Evolutionary conservation across 192 early-diverging fungal genomes (phyloP).

Genomic region (Coemansia sp.): DNA sequence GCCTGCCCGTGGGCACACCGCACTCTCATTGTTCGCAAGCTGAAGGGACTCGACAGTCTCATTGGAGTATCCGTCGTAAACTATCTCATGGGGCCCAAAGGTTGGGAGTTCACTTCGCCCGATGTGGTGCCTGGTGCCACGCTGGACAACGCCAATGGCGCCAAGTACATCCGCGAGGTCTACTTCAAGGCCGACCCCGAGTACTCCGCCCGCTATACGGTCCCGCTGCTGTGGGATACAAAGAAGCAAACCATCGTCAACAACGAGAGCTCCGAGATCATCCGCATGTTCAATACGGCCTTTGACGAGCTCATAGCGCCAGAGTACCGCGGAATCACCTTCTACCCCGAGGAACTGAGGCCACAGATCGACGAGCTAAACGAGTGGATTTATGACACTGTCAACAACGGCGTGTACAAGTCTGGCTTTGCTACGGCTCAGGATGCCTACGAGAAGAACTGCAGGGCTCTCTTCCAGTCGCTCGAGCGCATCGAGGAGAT

Average conservation of each 20-base stretch:
- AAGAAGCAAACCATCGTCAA: conserved; percentile 88
- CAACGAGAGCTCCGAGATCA: conserved; percentile 97
- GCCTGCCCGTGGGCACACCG: conserved; percentile 85
- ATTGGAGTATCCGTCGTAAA: conserved; percentile 87
- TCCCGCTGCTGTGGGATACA: conserved; percentile 97
- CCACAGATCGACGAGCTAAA: conserved; percentile 83
- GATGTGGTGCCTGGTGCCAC: conserved; percentile 76
- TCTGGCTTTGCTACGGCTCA: conserved; percentile 88
- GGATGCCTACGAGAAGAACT: conserved; percentile 77
- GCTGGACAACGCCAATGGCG: conserved; percentile 71
- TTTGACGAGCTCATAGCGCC: conserved; percentile 75
- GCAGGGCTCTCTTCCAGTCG: conserved; percentile 67
- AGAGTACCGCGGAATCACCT: conserved; percentile 64
- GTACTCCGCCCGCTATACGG: conserved; percentile 76
- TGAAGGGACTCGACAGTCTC: conserved; percentile 85
- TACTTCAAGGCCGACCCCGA: conserved; percentile 89
- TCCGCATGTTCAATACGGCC: conserved; percentile 87
- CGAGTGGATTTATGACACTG: conserved; percentile 87
- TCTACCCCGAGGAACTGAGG: conserved; percentile 77
- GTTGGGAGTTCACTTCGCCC: conserved; percentile 75
- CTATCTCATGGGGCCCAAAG: conserved; percentile 72
- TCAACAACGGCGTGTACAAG: conserved; percentile 98
- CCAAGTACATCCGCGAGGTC: conserved; percentile 76
- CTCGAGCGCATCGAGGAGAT: conserved; percentile 84
- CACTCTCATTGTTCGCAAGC: conserved; percentile 77